These are phyloP conservation scores for Irpex sp. DNA, from an alignment of 1,284 basidiomycete genomes.

Conservation along the genomic window DNA sequence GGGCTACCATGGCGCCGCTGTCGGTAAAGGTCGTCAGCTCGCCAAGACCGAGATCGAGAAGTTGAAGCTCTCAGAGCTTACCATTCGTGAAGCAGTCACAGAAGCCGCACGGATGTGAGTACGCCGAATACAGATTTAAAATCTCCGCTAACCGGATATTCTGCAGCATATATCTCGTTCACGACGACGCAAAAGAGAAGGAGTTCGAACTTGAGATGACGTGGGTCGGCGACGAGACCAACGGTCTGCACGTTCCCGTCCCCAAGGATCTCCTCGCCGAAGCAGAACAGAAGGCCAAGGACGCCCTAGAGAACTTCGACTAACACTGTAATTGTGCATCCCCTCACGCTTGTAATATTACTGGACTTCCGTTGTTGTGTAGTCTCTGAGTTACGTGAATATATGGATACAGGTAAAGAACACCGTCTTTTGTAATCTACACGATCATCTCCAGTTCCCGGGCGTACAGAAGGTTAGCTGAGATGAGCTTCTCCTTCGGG, in stretches of 20 bases:
- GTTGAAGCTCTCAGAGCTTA: constrained; percentile 78
- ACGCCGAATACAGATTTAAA: not conserved
- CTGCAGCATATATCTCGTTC: constrained; percentile 90
- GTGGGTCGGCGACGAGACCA: constrained; percentile 91
- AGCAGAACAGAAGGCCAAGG: constrained; percentile 88
- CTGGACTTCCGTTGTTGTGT: constrained; percentile 11
- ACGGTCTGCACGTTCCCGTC: constrained; percentile 77
- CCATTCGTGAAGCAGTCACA: constrained; percentile 81
- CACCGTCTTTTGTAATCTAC: constrained; percentile 36
- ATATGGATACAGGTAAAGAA: not conserved
- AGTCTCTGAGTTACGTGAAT: not conserved
- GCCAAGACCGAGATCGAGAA: constrained; percentile 99
- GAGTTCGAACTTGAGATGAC: constrained; percentile 98
- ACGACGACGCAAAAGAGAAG: constrained; percentile 97
- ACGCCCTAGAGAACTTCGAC: constrained; percentile 87
- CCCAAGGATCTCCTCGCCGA: constrained; percentile 84
- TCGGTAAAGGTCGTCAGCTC: constrained; percentile 95
- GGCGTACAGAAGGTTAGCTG: constrained; percentile 73
- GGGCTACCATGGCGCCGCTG: constrained; percentile 93
- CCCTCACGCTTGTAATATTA: constrained; percentile 19
- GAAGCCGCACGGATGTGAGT: constrained; percentile 95
- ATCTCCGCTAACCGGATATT: not conserved
- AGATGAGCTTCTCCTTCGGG: constrained; percentile 78
- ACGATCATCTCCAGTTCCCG: constrained; percentile 88
- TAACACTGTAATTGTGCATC: constrained; percentile 31